Percentiles rank a stretch among this genome's conserved stretches.
Evolutionary conservation across 2,329 filamentous ascomycete species (phyloP).

Genomic region (Westerdykella aurantiaca): DNA sequence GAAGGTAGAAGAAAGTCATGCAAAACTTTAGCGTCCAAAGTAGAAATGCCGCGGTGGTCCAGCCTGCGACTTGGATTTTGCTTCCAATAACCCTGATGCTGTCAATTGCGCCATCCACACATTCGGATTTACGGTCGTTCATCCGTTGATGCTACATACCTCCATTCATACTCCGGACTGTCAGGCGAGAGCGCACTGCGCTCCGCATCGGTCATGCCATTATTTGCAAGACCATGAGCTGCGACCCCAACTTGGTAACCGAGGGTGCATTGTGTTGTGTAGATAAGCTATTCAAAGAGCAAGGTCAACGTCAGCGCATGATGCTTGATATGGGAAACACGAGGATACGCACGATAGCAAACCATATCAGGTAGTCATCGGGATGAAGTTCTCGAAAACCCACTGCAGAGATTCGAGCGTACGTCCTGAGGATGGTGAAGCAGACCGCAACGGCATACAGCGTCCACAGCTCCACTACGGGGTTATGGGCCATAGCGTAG

Average conservation of each 20-base stretch:
- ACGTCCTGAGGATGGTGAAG: conserved; percentile 1
- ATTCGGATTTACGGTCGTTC: no score
- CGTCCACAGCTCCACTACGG: conserved; percentile 11
- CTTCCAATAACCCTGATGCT: conserved; percentile 43
- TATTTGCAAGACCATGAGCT: conserved; percentile 51
- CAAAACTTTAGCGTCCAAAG: conserved; percentile 51
- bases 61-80: conserved; percentile 49
- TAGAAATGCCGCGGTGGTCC: conserved; percentile 49
- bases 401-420: neutral
- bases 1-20: conserved; percentile 51
- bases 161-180: conserved; percentile 8
- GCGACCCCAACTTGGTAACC: conserved; percentile 47
- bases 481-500: neutral
- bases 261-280: conserved; percentile 45
- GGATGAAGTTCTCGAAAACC: neutral
- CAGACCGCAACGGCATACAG: conserved; percentile 2
- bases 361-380: conserved; percentile 4
- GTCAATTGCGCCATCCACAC: neutral
- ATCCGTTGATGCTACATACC: neutral
- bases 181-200: conserved; percentile 5
- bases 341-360: conserved; percentile 1
- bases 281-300: conserved; percentile 39
- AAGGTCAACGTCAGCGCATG: neutral
- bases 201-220: conserved; percentile 38
- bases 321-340: no score